Conservation (phyloP, 495 filamentous ascomycete species). For the Patellaria atrata region DNA sequence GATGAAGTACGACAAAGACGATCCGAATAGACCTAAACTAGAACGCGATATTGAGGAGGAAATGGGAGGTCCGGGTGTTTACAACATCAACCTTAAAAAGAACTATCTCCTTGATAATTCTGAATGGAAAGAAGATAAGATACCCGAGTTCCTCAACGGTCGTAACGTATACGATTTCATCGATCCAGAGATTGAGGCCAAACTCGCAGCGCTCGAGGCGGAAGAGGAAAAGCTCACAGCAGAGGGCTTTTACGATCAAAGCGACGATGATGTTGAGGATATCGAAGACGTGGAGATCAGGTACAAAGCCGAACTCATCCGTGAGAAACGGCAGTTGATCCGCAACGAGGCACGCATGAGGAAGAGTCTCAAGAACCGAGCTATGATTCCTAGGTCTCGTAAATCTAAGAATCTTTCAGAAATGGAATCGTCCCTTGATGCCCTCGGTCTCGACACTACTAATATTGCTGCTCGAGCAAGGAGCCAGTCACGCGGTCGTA, state of each 20-base stretch:
- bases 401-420: conserved; percentile 62
- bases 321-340: conserved; percentile 77
- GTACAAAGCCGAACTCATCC: conserved; percentile 86
- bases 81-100: conserved; percentile 76
- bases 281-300: conserved; percentile 73
- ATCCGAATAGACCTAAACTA: conserved; percentile 62
- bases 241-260: conserved; percentile 65
- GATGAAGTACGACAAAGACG: conserved; percentile 79
- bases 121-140: conserved; percentile 91
- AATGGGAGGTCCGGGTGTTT: conserved; percentile 88
- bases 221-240: conserved; percentile 85
- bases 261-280: conserved; percentile 38
- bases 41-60: conserved; percentile 84
- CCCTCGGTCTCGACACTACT: conserved; percentile 69
- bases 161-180: conserved; percentile 95
- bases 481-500: conserved; percentile 55
- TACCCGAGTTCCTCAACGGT: conserved; percentile 84
- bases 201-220: conserved; percentile 78
- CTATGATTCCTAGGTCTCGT: conserved; percentile 67
- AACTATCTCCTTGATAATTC: conserved; percentile 72
- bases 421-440: conserved; percentile 71
- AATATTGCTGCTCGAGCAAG: conserved; percentile 59
- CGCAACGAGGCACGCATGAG: conserved; percentile 82
- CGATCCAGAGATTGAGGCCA: conserved; percentile 89
- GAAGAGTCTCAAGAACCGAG: conserved; percentile 91